phyloP scores from a whole-genome alignment of 2,329 filamentous ascomycete genomes.

The Madurella mycetomatis region DNA sequence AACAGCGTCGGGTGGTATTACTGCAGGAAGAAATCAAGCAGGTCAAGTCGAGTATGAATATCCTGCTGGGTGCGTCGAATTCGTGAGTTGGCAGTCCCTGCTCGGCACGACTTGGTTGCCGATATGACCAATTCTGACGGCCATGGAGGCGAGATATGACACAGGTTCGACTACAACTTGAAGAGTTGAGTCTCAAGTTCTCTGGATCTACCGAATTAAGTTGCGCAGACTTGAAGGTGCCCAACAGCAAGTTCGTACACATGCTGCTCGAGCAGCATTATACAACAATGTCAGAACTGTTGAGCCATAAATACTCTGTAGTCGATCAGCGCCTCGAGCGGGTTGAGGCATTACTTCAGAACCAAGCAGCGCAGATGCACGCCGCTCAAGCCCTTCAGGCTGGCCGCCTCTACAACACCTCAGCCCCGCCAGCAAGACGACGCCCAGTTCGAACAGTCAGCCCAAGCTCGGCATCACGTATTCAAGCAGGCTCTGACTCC shows the following conservation, averaged over 20 bases:
- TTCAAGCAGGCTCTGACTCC: too few relatives aligned
- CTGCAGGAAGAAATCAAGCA: neutral
- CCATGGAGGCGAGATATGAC: neutral
- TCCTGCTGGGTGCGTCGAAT: neutral
- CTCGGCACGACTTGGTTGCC: neutral
- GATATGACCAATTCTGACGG: neutral
- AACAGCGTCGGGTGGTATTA: too few relatives aligned
- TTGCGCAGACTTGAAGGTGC: too few relatives aligned
- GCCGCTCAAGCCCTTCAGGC: neutral
- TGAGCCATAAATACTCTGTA: too few relatives aligned
- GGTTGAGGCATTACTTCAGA: neutral
- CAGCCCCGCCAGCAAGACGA: neutral
- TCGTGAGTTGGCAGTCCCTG: neutral
- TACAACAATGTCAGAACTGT: too few relatives aligned
- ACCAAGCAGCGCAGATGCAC: constrained; percentile 1
- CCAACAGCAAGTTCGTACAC: too few relatives aligned
- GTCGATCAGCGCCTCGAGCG: too few relatives aligned
- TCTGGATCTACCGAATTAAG: too few relatives aligned
- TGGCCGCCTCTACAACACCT: neutral
- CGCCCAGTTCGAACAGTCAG: neutral
- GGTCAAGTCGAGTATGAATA: constrained; percentile 1
- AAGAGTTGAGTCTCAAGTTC: too few relatives aligned
- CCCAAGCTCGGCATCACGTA: neutral
- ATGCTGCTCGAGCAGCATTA: too few relatives aligned
- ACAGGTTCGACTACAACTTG: neutral